phyloP scores from a whole-genome alignment of 768 basidiomycete genomes.

The Sistotremastrum suecicum region DNA sequence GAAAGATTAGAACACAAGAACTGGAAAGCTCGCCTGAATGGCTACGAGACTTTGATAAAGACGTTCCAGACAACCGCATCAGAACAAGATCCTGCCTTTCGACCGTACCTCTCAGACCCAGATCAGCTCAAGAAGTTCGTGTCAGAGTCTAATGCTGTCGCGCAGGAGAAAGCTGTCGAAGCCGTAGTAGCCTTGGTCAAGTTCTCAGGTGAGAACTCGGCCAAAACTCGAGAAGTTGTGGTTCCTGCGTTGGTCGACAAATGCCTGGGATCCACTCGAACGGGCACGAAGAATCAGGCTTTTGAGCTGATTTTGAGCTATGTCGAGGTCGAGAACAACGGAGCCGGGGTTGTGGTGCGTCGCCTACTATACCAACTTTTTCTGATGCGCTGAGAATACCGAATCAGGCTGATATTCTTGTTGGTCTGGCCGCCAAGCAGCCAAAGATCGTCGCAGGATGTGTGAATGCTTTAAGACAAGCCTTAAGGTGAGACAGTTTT shows the following conservation, averaged over 20 bases:
- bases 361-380: constrained; percentile 9
- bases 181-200: constrained; percentile 76
- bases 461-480: constrained; percentile 66
- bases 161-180: constrained; percentile 96
- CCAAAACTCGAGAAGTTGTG: constrained; percentile 65
- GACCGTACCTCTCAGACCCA: constrained; percentile 66
- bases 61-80: constrained; percentile 81
- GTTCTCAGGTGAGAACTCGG: constrained; percentile 80
- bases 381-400: constrained; percentile 11
- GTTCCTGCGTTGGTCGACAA: constrained; percentile 93
- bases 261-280: constrained; percentile 80
- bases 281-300: constrained; percentile 80
- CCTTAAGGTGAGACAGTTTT: constrained; percentile 49
- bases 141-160: constrained; percentile 87
- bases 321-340: constrained; percentile 86
- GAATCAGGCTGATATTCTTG: constrained; percentile 58
- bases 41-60: constrained; percentile 77
- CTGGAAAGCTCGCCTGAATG: constrained; percentile 96
- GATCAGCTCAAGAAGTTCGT: constrained; percentile 77
- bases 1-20: constrained; percentile 90
- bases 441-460: constrained; percentile 84
- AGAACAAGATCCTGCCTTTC: constrained; percentile 89
- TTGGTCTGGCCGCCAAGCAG: constrained; percentile 81
- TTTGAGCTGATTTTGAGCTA: constrained; percentile 79
- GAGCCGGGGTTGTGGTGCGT: constrained; percentile 79